Conservation (phyloP, 257 asterid species). For the Eucommia ulmoides region DNA sequence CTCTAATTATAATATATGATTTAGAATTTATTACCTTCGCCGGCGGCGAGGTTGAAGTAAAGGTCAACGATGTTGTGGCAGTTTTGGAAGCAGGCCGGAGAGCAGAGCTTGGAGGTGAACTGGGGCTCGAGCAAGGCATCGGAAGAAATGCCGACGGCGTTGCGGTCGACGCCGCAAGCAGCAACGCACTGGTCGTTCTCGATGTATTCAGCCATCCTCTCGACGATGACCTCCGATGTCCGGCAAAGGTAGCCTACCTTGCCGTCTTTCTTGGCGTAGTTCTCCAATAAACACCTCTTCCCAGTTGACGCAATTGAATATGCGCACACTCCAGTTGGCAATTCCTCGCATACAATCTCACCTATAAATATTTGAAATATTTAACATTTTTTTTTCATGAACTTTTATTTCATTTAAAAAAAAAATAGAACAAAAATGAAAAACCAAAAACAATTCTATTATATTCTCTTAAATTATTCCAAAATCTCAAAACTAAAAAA, state of each 20-base stretch:
- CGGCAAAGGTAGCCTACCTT: constrained; percentile 42
- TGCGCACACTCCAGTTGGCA: constrained; percentile 45
- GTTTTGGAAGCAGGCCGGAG: constrained; percentile 51
- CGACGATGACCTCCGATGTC: constrained; percentile 66
- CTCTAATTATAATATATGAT: no score
- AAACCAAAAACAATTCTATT: no score
- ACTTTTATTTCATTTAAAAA: no score
- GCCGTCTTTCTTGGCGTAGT: constrained; percentile 22
- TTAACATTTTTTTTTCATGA: no score
- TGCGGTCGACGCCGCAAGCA: constrained; percentile 62
- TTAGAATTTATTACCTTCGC: constrained; percentile 75
- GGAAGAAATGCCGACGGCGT: constrained; percentile 57
- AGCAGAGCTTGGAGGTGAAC: constrained; percentile 51
- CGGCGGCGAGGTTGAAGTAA: constrained; percentile 77
- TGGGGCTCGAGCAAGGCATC: constrained; percentile 48
- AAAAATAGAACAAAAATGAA: no score
- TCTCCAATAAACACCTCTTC: constrained; percentile 78
- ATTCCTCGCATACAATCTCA: constrained; percentile 60
- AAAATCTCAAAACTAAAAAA: no score
- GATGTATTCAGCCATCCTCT: constrained; percentile 44
- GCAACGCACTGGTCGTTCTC: constrained; percentile 60
- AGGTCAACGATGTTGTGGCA: constrained; percentile 77
- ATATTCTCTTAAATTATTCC: no score
- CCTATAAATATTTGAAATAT: constrained; percentile 15
- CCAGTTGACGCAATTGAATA: constrained; percentile 76